A percentile compares a stretch with the other conserved stretches of the same genome.
Conservation (phyloP, 2,329 filamentous ascomycete species). For the Drechslerella dactyloides region DNA sequence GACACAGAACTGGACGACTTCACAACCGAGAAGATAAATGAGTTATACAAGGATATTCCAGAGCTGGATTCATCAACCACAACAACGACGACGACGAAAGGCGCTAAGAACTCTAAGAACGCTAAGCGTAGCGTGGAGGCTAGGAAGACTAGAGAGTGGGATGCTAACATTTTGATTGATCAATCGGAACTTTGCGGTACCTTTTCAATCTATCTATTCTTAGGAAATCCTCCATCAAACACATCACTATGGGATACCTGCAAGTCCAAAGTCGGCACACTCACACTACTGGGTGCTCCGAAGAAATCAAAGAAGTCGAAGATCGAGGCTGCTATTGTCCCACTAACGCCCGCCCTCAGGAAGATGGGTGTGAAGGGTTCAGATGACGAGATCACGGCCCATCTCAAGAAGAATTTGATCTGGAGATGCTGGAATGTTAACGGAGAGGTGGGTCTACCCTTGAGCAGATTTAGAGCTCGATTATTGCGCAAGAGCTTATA, state of each 20-base stretch:
- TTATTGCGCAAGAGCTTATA: background rate
- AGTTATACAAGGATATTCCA: conserved; percentile 34
- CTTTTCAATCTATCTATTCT: conserved; percentile 40
- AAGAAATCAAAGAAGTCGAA: conserved; percentile 14
- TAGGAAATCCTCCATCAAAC: conserved; percentile 28
- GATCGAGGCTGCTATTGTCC: conserved; percentile 25
- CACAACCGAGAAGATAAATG: conserved; percentile 45
- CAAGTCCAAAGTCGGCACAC: conserved; percentile 17
- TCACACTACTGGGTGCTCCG: conserved; percentile 29
- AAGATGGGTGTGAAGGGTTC: conserved; percentile 22
- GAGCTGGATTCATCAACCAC: conserved; percentile 4
- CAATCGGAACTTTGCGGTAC: conserved; percentile 49
- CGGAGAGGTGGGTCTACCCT: conserved; percentile 9
- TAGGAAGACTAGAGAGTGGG: conserved; percentile 51
- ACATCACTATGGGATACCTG: conserved; percentile 20
- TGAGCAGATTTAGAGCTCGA: background rate
- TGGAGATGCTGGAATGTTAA: conserved; percentile 31
- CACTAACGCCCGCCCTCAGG: conserved; percentile 16
- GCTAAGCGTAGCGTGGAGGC: conserved; percentile 4
- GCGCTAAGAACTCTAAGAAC: background rate
- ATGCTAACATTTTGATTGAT: conserved; percentile 52
- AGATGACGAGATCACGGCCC: conserved; percentile 7
- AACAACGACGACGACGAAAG: background rate
- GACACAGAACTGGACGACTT: conserved; percentile 36
- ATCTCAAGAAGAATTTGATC: conserved; percentile 24